phyloP scores from a whole-genome alignment of 164 flowering plant species.

The Piper longum region DNA sequence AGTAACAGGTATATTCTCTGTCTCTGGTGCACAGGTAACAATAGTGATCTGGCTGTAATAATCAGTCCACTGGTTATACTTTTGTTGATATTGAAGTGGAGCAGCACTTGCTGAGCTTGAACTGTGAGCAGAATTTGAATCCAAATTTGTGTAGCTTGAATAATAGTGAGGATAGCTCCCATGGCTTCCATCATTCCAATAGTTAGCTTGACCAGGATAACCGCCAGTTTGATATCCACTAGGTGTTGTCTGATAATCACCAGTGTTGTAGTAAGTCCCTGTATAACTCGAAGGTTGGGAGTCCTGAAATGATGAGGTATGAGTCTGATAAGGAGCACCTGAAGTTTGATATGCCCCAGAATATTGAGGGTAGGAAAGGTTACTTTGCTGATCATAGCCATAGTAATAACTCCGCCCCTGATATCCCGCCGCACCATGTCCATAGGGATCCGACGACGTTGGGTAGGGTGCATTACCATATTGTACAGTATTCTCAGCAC shows the following conservation, averaged over 20 bases:
- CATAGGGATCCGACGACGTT: conserved; percentile 52
- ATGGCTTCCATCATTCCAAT: conserved; percentile 61
- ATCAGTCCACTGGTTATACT: conserved; percentile 71
- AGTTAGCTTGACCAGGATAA: conserved; percentile 48
- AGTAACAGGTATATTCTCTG: conserved; percentile 54
- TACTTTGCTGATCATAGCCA: conserved; percentile 66
- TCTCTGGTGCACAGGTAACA: conserved; percentile 96
- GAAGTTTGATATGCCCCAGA: conserved; percentile 79
- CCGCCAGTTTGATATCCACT: conserved; percentile 41
- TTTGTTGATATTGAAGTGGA: conserved; percentile 54
- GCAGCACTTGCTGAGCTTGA: conserved; percentile 37
- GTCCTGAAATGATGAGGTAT: conserved; percentile 89
- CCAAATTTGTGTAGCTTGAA: conserved; percentile 37
- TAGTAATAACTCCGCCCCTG: conserved; percentile 35
- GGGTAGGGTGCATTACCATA: conserved; percentile 44
- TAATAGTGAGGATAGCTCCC: conserved; percentile 55
- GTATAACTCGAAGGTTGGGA: conserved; percentile 94
- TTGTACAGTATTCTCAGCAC: conserved; percentile 22
- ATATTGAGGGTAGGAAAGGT: conserved; percentile 57
- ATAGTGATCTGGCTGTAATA: conserved; percentile 67
- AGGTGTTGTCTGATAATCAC: conserved; percentile 97
- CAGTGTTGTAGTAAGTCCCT: conserved; percentile 89
- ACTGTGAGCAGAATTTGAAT: conserved; percentile 43
- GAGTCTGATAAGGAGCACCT: conserved; percentile 99
- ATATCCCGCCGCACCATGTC: conserved; percentile 55